Conservation (phyloP, 2,329 filamentous ascomycete species). For the Hypoxylon rubiginosum region DNA sequence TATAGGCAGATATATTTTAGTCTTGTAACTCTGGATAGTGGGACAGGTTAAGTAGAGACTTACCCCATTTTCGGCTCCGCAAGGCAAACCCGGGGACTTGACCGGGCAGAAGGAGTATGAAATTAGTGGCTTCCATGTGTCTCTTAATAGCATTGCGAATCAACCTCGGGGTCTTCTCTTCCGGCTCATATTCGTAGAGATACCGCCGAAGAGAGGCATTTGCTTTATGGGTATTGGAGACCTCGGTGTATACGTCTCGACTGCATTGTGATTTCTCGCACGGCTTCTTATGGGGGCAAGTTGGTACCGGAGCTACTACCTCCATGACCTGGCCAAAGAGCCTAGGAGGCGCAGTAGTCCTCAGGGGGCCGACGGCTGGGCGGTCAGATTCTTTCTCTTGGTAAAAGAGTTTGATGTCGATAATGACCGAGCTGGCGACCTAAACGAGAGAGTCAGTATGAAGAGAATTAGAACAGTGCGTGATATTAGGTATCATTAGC, state of each 20-base stretch:
- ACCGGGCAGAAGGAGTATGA: slow-evolving; percentile 43
- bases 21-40: too few relatives aligned
- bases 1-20: background rate
- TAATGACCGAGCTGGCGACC: slow-evolving; percentile 49
- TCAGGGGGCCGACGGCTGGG: slow-evolving; percentile 8
- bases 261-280: background rate
- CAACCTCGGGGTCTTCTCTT: slow-evolving; percentile 13
- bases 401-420: slow-evolving; percentile 50
- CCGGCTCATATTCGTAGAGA: slow-evolving; percentile 36
- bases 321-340: slow-evolving; percentile 10
- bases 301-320: background rate
- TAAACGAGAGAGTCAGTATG: slow-evolving; percentile 16
- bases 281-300: background rate
- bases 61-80: slow-evolving; percentile 50
- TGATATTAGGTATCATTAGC: background rate
- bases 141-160: slow-evolving; percentile 21
- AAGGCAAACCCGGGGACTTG: slow-evolving; percentile 46
- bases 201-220: slow-evolving; percentile 10
- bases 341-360: background rate
- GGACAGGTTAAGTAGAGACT: slow-evolving; percentile 4
- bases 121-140: slow-evolving; percentile 33
- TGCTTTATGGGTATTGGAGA: slow-evolving; percentile 8
- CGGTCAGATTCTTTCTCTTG: slow-evolving; percentile 12
- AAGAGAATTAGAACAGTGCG: background rate
- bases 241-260: slow-evolving; percentile 4